Evolutionary conservation across 225 moss, liverwort and hornwort genomes (phyloP).

Genomic region (Rhytidiadelphus loreus): DNA sequence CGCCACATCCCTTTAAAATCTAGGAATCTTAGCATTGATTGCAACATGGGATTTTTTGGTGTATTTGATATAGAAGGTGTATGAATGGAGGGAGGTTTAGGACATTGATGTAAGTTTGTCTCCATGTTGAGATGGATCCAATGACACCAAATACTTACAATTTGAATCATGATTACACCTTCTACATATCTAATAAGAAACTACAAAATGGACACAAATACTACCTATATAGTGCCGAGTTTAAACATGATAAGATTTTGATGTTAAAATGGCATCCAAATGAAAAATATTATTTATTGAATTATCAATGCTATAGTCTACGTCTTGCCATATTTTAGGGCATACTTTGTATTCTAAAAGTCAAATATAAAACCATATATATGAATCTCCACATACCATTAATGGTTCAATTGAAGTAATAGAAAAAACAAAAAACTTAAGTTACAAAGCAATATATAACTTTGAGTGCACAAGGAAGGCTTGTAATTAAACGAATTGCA

Average conservation of each 20-base stretch:
- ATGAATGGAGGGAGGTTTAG: no score
- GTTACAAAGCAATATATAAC: background rate
- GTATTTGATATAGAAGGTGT: no score
- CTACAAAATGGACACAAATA: background rate
- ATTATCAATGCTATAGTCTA: background rate
- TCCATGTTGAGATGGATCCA: no score
- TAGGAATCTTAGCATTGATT: no score
- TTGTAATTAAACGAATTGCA: background rate
- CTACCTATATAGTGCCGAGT: background rate
- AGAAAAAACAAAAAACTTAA: background rate
- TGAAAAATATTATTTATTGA: background rate
- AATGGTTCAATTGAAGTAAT: background rate
- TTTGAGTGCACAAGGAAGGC: background rate
- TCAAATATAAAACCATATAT: accelerated
- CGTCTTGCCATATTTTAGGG: background rate
- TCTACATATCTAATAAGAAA: no score
- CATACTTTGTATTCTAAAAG: background rate
- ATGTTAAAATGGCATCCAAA: background rate
- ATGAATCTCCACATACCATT: accelerated
- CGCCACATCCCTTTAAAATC: no score
- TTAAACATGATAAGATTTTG: background rate
- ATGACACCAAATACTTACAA: no score
- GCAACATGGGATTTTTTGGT: no score
- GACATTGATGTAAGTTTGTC: no score
- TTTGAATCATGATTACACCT: no score